Evolutionary conservation across 805 yeast genomes (phyloP), one percentile per base, ranked within the genome.

Genomic region (Kluyveromyces siamensis): DNA sequence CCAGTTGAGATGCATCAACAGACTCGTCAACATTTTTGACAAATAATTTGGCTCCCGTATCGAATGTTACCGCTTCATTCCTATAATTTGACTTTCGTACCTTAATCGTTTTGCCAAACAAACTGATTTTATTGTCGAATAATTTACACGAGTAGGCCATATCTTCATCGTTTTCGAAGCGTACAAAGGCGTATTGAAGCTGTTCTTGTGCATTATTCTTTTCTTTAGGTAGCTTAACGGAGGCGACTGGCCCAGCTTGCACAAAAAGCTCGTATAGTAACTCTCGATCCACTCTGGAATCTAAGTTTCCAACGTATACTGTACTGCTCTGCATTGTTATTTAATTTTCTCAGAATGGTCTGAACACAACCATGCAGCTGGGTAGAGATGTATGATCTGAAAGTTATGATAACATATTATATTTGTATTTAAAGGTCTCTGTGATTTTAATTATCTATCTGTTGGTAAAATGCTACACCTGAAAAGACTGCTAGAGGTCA

Each of bases 181-280:
- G 93, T 1, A 85, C 84, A 67, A 93, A 91, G 9, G 95, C 97
- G 68, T 73, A 91, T 6, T 97, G 97, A 58, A 84, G 95, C 58
- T 85, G 89, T 1, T 76, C 70, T 51, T 77, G 78, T 27, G 79
- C 66, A 27, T 4, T 35, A 25, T 17, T 27, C 52, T 87, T 75
- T 60, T 89, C 96, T 58, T 80, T 82, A 6, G 97, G 97, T 53
- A 93, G 71, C 51, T 83, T 75, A 5, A 93, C 74, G 30, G 77
- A 72, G 38, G 70, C 71, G 2, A 91, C 76, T 0, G 96, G 96
- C 0, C 91, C 89, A 40, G 87, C 82, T 63, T 93, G 98, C 7
- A 86, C 64, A 63, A 89, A 81, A 18, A 93, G 73, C 63, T 93
- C 99, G 59, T 83, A 87, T 27, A 93, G 65, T 17, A 90, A 59